A percentile compares a stretch with the other conserved stretches of the same genome.
Evolutionary conservation across 2,329 filamentous ascomycete species (phyloP).

Genomic region (Aspergillus sp.): DNA sequence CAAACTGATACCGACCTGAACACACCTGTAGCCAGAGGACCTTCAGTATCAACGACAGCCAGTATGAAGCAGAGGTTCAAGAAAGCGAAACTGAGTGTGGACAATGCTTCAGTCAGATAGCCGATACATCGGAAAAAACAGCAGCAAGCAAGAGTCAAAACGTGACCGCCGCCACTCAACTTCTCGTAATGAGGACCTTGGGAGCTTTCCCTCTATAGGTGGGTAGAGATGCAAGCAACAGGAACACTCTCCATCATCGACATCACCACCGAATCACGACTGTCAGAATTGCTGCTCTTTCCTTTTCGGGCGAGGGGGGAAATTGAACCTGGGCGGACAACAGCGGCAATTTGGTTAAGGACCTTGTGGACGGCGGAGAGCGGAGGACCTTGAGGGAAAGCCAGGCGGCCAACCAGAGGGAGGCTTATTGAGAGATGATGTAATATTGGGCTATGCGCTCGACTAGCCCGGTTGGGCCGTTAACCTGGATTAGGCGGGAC

Average conservation of each 20-base stretch:
- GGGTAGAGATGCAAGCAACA: background rate
- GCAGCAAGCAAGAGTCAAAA: background rate
- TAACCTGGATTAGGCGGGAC: background rate
- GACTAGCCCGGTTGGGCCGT: background rate
- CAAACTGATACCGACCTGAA: too few relatives aligned
- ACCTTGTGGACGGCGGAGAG: conserved; percentile 12
- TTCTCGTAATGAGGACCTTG: conserved; percentile 14
- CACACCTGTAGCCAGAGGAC: too few relatives aligned
- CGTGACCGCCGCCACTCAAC: conserved; percentile 7
- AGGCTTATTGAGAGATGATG: background rate
- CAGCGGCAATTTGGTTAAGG: conserved; percentile 4
- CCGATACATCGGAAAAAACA: conserved; percentile 13
- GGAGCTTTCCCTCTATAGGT: conserved; percentile 7
- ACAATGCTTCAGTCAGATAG: background rate
- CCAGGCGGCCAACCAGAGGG: background rate
- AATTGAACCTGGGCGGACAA: background rate
- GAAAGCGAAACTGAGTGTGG: too few relatives aligned
- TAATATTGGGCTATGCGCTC: background rate
- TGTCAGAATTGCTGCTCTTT: conserved; percentile 2
- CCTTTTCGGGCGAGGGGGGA: conserved; percentile 1
- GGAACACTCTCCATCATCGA: background rate
- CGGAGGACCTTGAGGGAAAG: conserved; percentile 28
- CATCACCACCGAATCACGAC: background rate
- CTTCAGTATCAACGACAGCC: background rate
- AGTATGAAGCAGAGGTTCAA: background rate